Evolutionary conservation across 1,139 yeast genomes (phyloP), one percentile per base, ranked within the genome.

Genomic region (Yamadazyma trypodendri): DNA sequence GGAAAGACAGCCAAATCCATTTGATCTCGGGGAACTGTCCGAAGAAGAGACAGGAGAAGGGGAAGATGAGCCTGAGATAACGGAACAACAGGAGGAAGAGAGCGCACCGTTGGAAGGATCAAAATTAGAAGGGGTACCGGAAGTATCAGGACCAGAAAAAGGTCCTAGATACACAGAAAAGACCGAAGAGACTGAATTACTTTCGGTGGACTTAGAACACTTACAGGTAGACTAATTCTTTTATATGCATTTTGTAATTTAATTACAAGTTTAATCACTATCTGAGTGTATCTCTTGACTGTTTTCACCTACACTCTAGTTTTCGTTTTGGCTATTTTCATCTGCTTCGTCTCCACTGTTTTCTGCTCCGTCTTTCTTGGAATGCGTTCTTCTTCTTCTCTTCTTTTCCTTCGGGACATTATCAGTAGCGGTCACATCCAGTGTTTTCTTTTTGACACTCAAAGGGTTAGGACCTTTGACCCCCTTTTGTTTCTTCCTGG

Each of bases 391-490:
- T 39, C 42, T 46, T 33, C 52, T 44, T 40, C 50, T 49, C 53
- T 62, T 58, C 72, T 66, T 55, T 58, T 68, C 35, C 12, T 38
- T 28, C 9, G 22, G 36, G 11, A 15, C 35, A 2, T 31, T 49
- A 18, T 44, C 29, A 11, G 36, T 9, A 9, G 13, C 4, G 4
- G 25, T n/a, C 3, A 4, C 18, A 32, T 59, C 54, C 11, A 44
- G 57, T 63, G 77, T 80, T 63, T 76, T 81, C 63, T 77, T 81
- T 65, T 86, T 88, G 28, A 86, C 67, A 65, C 96, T 87, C 50
- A 87, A 64, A 1, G 95, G 95, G 55, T 87, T 86, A 3, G 95
- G 94, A 15, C 75, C 86, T 51, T 80, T 83, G 9, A 88, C 84
- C 2, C 92, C 89, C 55, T 74, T 81, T 52, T 77, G 72, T 60